These are phyloP conservation scores for Citrus sp. DNA, from an alignment of 345 rosid genomes.

Conservation along the genomic window DNA sequence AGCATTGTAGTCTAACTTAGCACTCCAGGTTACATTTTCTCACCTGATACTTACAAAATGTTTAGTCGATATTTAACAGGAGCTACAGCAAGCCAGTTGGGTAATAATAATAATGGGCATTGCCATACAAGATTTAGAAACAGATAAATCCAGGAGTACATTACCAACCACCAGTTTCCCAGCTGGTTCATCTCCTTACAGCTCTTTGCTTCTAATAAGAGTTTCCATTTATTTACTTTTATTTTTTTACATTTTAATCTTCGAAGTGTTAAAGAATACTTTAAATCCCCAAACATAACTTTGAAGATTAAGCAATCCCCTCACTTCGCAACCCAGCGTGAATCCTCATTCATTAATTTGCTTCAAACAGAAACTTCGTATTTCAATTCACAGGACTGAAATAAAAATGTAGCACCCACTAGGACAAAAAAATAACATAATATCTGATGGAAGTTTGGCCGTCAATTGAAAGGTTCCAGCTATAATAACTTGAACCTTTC, in stretches of 20 bases:
- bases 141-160: neutral
- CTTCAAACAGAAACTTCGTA: neutral
- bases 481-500: neutral
- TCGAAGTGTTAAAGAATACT: neutral
- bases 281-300: too few species aligned
- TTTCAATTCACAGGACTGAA: neutral
- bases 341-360: neutral
- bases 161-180: neutral
- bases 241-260: neutral
- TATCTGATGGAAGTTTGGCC: neutral
- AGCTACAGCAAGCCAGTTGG: neutral
- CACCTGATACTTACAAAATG: neutral
- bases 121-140: neutral
- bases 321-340: neutral
- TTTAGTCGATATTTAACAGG: neutral
- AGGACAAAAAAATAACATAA: neutral
- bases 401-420: neutral
- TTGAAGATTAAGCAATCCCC: too few species aligned
- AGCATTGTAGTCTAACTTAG: neutral
- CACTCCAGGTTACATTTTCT: neutral
- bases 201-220: neutral
- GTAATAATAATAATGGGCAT: neutral
- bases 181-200: neutral
- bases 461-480: neutral
- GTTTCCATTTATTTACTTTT: neutral